These are phyloP conservation scores for Cucumis melo DNA, from an alignment of 306 rosid genomes.

Conservation along the genomic window DNA sequence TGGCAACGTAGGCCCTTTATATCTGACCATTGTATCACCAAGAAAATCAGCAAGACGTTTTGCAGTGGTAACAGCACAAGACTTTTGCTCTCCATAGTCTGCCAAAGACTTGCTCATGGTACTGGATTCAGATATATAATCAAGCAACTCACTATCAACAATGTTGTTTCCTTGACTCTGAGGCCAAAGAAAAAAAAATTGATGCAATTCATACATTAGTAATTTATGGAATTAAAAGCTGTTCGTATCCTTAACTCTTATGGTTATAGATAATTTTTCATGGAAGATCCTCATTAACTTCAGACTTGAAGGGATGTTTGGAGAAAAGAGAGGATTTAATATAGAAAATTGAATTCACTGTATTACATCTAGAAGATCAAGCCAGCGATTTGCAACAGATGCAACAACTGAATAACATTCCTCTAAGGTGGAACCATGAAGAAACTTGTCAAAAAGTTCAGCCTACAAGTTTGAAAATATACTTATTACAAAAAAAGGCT, in stretches of 20 bases:
- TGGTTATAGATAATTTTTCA: too few species aligned
- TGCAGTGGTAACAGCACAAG: conserved; percentile 95
- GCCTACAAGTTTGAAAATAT: conserved; percentile 46
- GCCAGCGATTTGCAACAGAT: conserved; percentile 83
- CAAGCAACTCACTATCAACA: conserved; percentile 90
- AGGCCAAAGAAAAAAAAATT: conserved; percentile 7
- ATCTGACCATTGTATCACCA: conserved; percentile 90
- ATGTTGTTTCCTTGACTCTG: conserved; percentile 89
- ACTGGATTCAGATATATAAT: conserved; percentile 96
- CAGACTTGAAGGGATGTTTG: not conserved
- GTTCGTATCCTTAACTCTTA: not conserved
- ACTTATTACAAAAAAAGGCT: conserved; percentile 2
- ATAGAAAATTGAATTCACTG: conserved; percentile 4
- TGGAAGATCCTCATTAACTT: not conserved
- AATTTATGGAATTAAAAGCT: conserved; percentile 1
- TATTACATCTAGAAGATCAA: conserved; percentile 97
- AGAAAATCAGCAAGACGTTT: conserved; percentile 92
- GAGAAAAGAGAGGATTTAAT: not conserved
- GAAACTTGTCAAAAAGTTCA: conserved; percentile 89
- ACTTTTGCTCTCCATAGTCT: conserved; percentile 81
- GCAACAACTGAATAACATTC: conserved; percentile 92
- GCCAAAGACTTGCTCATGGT: conserved; percentile 99
- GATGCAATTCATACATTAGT: not conserved
- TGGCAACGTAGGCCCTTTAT: conserved; percentile 94
- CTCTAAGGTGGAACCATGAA: conserved; percentile 76